Evolutionary conservation across 768 basidiomycete species (phyloP), one percentile per base, ranked within the genome.

Genomic region (Phylloporus sp.): DNA sequence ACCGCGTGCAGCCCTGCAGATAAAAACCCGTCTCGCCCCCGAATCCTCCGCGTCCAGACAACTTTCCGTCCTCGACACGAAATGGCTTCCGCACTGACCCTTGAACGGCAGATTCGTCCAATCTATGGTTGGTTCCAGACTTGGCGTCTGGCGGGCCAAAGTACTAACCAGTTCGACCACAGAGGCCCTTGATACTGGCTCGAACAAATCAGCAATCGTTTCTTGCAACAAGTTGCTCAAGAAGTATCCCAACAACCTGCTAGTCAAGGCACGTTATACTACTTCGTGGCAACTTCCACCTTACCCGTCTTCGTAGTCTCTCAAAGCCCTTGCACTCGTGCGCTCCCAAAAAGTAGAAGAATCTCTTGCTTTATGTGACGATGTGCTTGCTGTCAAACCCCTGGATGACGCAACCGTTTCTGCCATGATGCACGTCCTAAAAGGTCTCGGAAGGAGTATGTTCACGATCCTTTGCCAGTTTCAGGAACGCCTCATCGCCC

Each of bases 261-360:
- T 90, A 26, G 66, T 87, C 60, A 89, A 88, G 75, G 90, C 79
- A 48, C 20, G 53, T 53, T 17, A 18, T 32, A 13, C 28, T 20
- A 26, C 31, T 6, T 34, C n/a, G 2, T 11, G 17, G 23, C 21
- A n/a, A 20, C n/a, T 27, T 42, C 31, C 37, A 33, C 4, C 44
- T 38, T 48, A 57, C 50, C 29, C 46, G 38, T 41, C 41, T 44
- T 55, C 58, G 27, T 48, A 91, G 89, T 78, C 90, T 48, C 69
- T 92, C 50, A 92, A 92, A 71, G 82, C 86, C 34, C 79, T 92
- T 45, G 90, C 90, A 5, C 77, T 91, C 4, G 81, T 89, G 41
- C 84, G 90, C 45, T 81, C 80, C 9, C 86, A 89, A 69, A 92
- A 91, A 66, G 80, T 89, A 22, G 90, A 92, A 56, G 90, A 92